These are phyloP conservation scores for Sporormia fimetaria DNA, from an alignment of 495 filamentous ascomycete genomes.

Conservation along the genomic window DNA sequence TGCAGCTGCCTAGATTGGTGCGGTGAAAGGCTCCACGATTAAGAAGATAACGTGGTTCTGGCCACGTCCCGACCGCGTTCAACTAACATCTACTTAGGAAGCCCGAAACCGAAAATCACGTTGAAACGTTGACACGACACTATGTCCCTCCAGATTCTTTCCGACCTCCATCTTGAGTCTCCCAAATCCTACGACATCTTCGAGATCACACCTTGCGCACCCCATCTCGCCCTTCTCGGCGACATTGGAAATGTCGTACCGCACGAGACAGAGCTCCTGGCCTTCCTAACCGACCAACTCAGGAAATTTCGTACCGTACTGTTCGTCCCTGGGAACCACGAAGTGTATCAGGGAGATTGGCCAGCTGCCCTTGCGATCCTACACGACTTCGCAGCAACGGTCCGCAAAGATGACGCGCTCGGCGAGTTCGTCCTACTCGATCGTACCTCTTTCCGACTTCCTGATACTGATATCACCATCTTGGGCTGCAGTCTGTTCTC, in stretches of 20 bases:
- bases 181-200: slow-evolving; percentile 40
- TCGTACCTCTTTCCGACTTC: slow-evolving; percentile 35
- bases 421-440: slow-evolving; percentile 25
- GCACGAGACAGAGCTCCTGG: slow-evolving; percentile 33
- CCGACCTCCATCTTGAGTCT: slow-evolving; percentile 46
- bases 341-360: slow-evolving; percentile 41
- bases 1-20: too few species aligned
- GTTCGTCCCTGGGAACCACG: slow-evolving; percentile 46
- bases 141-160: slow-evolving; percentile 43
- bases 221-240: slow-evolving; percentile 45
- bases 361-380: slow-evolving; percentile 22
- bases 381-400: slow-evolving; percentile 22
- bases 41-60: too few species aligned
- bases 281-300: slow-evolving; percentile 41
- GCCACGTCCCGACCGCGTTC: too few species aligned
- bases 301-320: slow-evolving; percentile 40
- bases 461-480: slow-evolving; percentile 31
- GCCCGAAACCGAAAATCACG: too few species aligned
- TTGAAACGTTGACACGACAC: too few species aligned
- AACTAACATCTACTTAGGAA: too few species aligned
- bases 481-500: slow-evolving; percentile 44
- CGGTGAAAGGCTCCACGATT: too few species aligned
- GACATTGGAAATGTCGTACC: slow-evolving; percentile 41
- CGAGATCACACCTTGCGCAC: slow-evolving; percentile 37
- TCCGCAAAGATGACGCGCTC: slow-evolving; percentile 1